These are phyloP conservation scores for Madurella mycetomatis DNA, from an alignment of 2,329 filamentous ascomycete species.

Conservation along the genomic window DNA sequence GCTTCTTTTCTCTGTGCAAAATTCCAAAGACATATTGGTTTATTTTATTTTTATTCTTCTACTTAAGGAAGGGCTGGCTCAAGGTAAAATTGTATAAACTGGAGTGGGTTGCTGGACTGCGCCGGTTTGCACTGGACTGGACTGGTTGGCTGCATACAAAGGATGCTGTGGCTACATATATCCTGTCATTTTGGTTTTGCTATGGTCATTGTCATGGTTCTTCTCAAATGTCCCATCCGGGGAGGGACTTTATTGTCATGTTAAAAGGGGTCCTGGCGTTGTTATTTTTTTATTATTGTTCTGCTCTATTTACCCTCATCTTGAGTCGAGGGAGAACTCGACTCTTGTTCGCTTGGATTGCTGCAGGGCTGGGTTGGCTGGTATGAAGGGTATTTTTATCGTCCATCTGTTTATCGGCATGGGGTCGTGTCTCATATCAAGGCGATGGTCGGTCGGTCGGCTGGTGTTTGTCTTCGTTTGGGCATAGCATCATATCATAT, in stretches of 20 bases:
- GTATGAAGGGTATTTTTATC: too few relatives aligned
- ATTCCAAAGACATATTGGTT: neutral
- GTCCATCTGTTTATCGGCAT: too few relatives aligned
- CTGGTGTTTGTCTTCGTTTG: too few relatives aligned
- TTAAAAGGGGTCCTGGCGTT: neutral
- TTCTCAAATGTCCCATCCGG: too few relatives aligned
- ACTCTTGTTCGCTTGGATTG: neutral
- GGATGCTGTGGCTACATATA: neutral
- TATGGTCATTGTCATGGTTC: too few relatives aligned
- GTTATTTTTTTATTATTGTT: neutral
- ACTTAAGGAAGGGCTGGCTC: neutral
- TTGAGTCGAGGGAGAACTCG: neutral
- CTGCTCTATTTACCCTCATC: neutral
- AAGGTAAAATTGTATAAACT: conserved; percentile 3
- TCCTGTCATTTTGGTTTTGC: too few relatives aligned
- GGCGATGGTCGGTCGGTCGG: too few relatives aligned
- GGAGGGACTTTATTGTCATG: neutral
- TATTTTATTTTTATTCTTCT: neutral
- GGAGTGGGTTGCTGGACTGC: neutral
- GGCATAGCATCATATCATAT: too few relatives aligned
- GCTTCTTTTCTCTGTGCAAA: too few relatives aligned
- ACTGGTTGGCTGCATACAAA: neutral
- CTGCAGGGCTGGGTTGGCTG: neutral
- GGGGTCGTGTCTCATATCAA: too few relatives aligned
- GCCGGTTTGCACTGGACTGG: too few relatives aligned